phyloP scores from a whole-genome alignment of 495 filamentous ascomycete species.

The Aspergillus ostianus region DNA sequence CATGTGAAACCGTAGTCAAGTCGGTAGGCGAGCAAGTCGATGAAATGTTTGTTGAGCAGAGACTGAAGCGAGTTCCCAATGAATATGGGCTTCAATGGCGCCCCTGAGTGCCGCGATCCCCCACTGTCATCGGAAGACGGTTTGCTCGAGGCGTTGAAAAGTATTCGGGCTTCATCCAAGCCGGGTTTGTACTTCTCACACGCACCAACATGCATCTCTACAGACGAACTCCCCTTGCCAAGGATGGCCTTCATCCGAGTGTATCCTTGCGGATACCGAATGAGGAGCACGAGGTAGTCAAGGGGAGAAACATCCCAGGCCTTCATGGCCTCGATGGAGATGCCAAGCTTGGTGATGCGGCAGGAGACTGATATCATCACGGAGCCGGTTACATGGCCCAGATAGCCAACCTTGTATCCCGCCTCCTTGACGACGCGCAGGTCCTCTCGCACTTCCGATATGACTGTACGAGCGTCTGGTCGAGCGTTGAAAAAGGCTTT shows the following conservation, averaged over 20 bases:
- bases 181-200: slow-evolving; percentile 50
- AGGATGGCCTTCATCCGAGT: slow-evolving; percentile 49
- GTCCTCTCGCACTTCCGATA: slow-evolving; percentile 56
- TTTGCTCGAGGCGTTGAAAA: slow-evolving; percentile 47
- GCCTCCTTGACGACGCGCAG: slow-evolving; percentile 58
- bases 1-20: slow-evolving; percentile 54
- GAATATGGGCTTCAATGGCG: slow-evolving; percentile 39
- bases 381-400: slow-evolving; percentile 52
- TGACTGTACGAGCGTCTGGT: not conserved
- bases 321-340: slow-evolving; percentile 73
- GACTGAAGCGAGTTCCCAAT: slow-evolving; percentile 71
- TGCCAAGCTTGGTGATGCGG: slow-evolving; percentile 64
- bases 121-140: not conserved
- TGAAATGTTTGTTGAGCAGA: slow-evolving; percentile 67
- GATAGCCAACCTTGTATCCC: slow-evolving; percentile 72
- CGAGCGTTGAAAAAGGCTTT: not conserved
- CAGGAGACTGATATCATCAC: slow-evolving; percentile 62
- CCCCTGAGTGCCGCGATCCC: not conserved
- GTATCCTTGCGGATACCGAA: slow-evolving; percentile 66
- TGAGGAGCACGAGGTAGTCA: slow-evolving; percentile 75
- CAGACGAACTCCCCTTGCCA: too few species aligned
- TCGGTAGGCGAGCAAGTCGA: slow-evolving; percentile 62
- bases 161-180: slow-evolving; percentile 27
- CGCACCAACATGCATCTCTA: slow-evolving; percentile 48
- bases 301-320: slow-evolving; percentile 69